Evolutionary conservation across 2,329 filamentous ascomycete genomes (phyloP).

Genomic region (Sphaerulina vaccinii): DNA sequence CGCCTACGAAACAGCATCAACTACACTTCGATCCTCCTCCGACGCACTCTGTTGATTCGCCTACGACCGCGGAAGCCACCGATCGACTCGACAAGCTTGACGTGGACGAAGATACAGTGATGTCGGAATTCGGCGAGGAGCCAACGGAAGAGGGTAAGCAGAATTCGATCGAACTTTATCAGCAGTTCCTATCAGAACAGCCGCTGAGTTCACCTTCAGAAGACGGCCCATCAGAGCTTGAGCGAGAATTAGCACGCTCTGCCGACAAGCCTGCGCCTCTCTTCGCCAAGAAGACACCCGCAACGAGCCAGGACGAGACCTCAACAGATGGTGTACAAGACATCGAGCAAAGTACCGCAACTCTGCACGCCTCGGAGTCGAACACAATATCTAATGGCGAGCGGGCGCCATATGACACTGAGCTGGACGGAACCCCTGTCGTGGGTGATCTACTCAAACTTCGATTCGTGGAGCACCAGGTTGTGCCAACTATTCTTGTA

Average conservation of each 20-base stretch:
- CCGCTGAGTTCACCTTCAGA: slow-evolving; percentile 36
- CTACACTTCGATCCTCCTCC: slow-evolving; percentile 34
- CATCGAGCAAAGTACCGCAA: slow-evolving; percentile 35
- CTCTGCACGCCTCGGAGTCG: slow-evolving; percentile 31
- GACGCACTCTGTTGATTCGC: slow-evolving; percentile 43
- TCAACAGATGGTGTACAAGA: slow-evolving; percentile 19
- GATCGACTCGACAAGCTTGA: slow-evolving; percentile 58
- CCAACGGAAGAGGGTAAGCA: slow-evolving; percentile 34
- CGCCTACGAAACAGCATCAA: slow-evolving; percentile 17
- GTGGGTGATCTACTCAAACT: slow-evolving; percentile 95
- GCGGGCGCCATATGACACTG: slow-evolving; percentile 53
- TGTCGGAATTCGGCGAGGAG: slow-evolving; percentile 40
- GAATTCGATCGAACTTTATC: slow-evolving; percentile 42
- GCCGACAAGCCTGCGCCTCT: slow-evolving; percentile 70
- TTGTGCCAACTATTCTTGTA: slow-evolving; percentile 93
- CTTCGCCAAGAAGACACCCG: slow-evolving; percentile 47
- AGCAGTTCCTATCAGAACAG: slow-evolving; percentile 39
- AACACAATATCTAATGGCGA: slow-evolving; percentile 26
- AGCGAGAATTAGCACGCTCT: slow-evolving; percentile 45
- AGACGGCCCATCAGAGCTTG: slow-evolving; percentile 34
- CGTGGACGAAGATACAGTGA: slow-evolving; percentile 58
- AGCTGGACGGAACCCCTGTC: slow-evolving; percentile 66
- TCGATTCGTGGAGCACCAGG: slow-evolving; percentile 90
- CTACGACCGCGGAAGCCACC: slow-evolving; percentile 55
- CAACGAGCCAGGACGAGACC: slow-evolving; percentile 13